Evolutionary conservation across 2,329 filamentous ascomycete species (phyloP).

Genomic region (Penicillium sp.): DNA sequence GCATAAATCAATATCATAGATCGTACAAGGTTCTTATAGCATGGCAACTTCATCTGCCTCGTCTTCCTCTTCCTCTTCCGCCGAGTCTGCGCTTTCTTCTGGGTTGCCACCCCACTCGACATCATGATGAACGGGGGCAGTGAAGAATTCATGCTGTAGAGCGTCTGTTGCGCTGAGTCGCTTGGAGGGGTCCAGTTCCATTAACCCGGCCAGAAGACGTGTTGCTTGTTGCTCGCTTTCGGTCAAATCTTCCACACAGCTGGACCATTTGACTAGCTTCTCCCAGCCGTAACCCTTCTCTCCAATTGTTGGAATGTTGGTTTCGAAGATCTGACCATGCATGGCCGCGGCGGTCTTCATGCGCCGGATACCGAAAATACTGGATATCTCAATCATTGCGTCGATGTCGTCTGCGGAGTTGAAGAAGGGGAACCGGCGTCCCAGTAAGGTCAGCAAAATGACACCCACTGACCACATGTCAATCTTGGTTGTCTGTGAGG

Average conservation of each 20-base stretch:
- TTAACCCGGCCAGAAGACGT: slow-evolving; percentile 43
- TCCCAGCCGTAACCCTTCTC: slow-evolving; percentile 83
- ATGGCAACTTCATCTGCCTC: slow-evolving; percentile 44
- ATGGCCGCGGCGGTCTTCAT: slow-evolving; percentile 83
- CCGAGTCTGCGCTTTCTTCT: slow-evolving; percentile 38
- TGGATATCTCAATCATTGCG: slow-evolving; percentile 94
- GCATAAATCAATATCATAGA: slow-evolving; percentile 19
- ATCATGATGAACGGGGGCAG: slow-evolving; percentile 41
- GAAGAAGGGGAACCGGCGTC: slow-evolving; percentile 94
- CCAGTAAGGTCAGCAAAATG: slow-evolving; percentile 93
- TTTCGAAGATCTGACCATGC: slow-evolving; percentile 91
- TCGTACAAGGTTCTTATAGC: slow-evolving; percentile 30
- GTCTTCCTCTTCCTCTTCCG: slow-evolving; percentile 34
- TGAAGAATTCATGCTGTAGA: slow-evolving; percentile 48
- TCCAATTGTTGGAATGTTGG: slow-evolving; percentile 86
- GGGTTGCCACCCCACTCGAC: slow-evolving; percentile 43
- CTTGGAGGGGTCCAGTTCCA: slow-evolving; percentile 47
- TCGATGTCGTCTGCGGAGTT: slow-evolving; percentile 98
- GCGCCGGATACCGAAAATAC: slow-evolving; percentile 81
- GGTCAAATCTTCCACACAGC: slow-evolving; percentile 66
- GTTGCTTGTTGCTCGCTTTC: slow-evolving; percentile 49
- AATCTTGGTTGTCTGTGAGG: slow-evolving; percentile 87
- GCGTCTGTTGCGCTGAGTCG: slow-evolving; percentile 47
- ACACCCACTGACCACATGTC: slow-evolving; percentile 97
- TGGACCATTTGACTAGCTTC: slow-evolving; percentile 95